Evolutionary conservation across 1,284 basidiomycete species (phyloP).

Genomic region (Lentinus polychrous): DNA sequence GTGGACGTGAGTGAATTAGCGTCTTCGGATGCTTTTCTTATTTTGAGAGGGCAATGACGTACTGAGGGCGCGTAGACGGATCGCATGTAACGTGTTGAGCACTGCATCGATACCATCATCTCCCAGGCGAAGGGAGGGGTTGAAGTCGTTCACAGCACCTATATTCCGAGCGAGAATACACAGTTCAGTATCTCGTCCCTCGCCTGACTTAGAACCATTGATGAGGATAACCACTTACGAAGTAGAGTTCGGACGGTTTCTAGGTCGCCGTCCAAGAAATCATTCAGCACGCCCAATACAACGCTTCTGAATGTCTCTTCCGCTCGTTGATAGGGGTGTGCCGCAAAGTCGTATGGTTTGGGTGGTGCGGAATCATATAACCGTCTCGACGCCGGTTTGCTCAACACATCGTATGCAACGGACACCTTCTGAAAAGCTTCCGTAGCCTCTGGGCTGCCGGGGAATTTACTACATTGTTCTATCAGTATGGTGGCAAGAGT

Average conservation of each 20-base stretch:
- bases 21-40: background rate
- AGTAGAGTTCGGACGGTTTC: conserved; percentile 73
- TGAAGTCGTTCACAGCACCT: conserved; percentile 71
- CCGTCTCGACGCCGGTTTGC: conserved; percentile 61
- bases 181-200: background rate
- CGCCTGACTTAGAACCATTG: too few relatives aligned
- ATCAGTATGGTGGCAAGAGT: conserved; percentile 3
- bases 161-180: background rate
- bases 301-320: conserved; percentile 76
- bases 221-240: conserved; percentile 36
- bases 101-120: conserved; percentile 68
- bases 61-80: conserved; percentile 67
- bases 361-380: conserved; percentile 59
- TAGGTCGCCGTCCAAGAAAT: conserved; percentile 79
- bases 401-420: conserved; percentile 76
- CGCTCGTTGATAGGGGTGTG: conserved; percentile 44
- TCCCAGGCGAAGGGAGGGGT: conserved; percentile 61
- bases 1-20: conserved; percentile 2
- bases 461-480: conserved; percentile 60
- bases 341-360: conserved; percentile 42
- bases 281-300: conserved; percentile 67
- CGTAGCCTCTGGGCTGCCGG: conserved; percentile 68
- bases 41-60: conserved; percentile 21
- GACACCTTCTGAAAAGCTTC: conserved; percentile 82
- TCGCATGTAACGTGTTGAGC: conserved; percentile 50